These are phyloP conservation scores for Aspergillus transmontanensis DNA, from an alignment of 2,329 filamentous ascomycete genomes.

Conservation along the genomic window DNA sequence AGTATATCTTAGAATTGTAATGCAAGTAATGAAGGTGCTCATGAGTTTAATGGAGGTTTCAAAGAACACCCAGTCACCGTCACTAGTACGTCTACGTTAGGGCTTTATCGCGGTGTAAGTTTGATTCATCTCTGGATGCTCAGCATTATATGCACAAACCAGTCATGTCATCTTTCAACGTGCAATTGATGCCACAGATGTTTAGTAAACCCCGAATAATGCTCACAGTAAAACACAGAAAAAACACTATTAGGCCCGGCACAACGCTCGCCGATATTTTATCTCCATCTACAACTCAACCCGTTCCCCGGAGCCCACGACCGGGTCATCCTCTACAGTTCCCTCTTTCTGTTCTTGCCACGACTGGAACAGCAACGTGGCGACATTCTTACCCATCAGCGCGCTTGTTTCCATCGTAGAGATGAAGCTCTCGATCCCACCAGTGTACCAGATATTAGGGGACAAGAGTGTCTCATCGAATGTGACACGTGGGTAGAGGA, in stretches of 20 bases:
- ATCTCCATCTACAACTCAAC: slow-evolving; percentile 14
- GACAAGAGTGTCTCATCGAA: slow-evolving; percentile 79
- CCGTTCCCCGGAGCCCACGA: slow-evolving; percentile 12
- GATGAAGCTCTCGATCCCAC: slow-evolving; percentile 86
- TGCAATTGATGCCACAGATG: neutral
- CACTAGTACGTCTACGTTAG: no score
- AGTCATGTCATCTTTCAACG: neutral
- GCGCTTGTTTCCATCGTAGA: slow-evolving; percentile 97
- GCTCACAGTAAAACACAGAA: neutral
- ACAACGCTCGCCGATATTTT: neutral
- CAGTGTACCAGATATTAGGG: slow-evolving; percentile 57
- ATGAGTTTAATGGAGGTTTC: neutral
- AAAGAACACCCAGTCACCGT: no score
- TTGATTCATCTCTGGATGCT: neutral
- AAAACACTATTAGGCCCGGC: neutral
- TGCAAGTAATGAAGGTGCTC: neutral
- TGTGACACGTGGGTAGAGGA: slow-evolving; percentile 78
- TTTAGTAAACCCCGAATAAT: neutral
- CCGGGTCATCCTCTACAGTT: neutral
- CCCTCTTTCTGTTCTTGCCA: slow-evolving; percentile 41
- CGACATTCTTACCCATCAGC: slow-evolving; percentile 73
- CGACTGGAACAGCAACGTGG: slow-evolving; percentile 58
- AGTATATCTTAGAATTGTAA: neutral
- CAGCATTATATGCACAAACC: neutral
- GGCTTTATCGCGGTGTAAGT: neutral